Evolutionary conservation across 352 stramenopile species (phyloP).

Genomic region (Phytophthora colocasiae): DNA sequence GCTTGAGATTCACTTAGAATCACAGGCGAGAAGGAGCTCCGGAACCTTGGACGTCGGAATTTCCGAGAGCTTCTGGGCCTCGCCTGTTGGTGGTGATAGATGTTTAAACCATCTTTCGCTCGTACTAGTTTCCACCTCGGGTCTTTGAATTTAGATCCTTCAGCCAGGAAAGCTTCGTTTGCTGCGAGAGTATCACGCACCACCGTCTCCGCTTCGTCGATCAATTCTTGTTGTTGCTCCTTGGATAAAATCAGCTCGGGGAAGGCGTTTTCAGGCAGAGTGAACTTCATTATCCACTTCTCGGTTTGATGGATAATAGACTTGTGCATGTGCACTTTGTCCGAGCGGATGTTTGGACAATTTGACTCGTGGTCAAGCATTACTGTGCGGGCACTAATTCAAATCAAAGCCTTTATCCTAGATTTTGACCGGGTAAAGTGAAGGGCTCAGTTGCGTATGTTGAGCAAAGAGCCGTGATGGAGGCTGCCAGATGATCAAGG

Average conservation of each 20-base stretch:
- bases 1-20: not conserved
- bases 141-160: not conserved
- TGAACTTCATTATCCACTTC: not conserved
- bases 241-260: not conserved
- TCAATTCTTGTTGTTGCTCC: not conserved
- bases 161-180: not conserved
- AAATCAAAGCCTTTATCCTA: not conserved
- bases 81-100: not conserved
- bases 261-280: not conserved
- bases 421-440: not conserved
- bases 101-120: not conserved
- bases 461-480: slow-evolving; percentile 2
- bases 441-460: not conserved
- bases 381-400: not conserved
- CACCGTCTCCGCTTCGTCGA: not conserved
- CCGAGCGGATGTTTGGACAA: too few relatives aligned
- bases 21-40: not conserved
- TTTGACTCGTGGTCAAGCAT: too few relatives aligned
- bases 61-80: too few relatives aligned
- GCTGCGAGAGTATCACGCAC: not conserved
- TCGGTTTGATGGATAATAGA: not conserved
- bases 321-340: not conserved
- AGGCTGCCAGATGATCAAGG: slow-evolving; percentile 10
- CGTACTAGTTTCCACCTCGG: not conserved
- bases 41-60: too few relatives aligned